These are phyloP conservation scores for Cadophora gregata DNA, from an alignment of 2,329 filamentous ascomycete genomes.

Conservation along the genomic window DNA sequence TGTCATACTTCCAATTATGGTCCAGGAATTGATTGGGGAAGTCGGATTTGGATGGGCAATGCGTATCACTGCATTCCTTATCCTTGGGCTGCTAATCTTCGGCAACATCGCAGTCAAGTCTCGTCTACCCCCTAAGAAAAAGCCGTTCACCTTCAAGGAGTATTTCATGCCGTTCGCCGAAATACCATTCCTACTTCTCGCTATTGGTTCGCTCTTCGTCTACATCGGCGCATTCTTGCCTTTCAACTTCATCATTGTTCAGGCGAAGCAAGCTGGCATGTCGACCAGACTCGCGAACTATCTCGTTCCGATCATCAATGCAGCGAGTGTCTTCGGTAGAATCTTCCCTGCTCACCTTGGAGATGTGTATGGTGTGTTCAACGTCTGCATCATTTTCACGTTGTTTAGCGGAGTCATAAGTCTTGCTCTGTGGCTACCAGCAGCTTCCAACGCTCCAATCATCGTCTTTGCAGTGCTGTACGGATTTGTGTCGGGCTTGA, in stretches of 20 bases:
- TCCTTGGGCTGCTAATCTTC: conserved; percentile 32
- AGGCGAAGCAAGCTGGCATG: conserved; percentile 23
- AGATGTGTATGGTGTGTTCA: conserved; percentile 32
- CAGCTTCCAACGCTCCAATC: conserved; percentile 27
- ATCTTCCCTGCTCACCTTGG: conserved; percentile 32
- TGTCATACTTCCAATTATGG: conserved; percentile 45
- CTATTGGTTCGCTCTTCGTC: conserved; percentile 28
- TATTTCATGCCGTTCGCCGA: conserved; percentile 28
- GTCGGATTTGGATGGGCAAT: conserved; percentile 43
- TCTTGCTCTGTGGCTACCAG: conserved; percentile 33
- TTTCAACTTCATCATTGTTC: conserved; percentile 34
- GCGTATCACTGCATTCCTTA: conserved; percentile 36
- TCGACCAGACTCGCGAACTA: conserved; percentile 31
- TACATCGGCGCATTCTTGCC: conserved; percentile 34
- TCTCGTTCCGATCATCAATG: conserved; percentile 36
- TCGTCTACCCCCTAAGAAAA: conserved; percentile 19
- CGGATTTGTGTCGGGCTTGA: conserved; percentile 34
- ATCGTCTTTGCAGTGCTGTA: conserved; percentile 33
- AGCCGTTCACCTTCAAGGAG: conserved; percentile 29
- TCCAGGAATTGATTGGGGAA: conserved; percentile 40
- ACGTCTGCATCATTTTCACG: conserved; percentile 31
- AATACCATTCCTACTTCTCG: conserved; percentile 25
- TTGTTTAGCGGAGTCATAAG: conserved; percentile 31
- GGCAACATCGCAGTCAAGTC: conserved; percentile 27
- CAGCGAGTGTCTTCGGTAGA: conserved; percentile 31